Base-by-base conservation (phyloP, 345 rosid species). In the Camelina hispida region DNA sequence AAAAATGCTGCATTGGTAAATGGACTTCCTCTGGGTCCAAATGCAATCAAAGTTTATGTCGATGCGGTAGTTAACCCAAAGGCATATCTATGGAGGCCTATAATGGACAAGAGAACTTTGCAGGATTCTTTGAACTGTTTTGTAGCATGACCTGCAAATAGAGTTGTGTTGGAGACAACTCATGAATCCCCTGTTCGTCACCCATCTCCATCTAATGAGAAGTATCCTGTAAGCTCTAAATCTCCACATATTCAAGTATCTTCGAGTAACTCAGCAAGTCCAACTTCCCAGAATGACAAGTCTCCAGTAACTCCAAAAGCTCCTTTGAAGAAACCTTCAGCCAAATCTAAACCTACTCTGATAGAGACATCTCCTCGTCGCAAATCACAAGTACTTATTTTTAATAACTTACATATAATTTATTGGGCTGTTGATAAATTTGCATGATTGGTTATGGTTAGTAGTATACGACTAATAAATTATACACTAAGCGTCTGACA, bases 31-130 rank as follows among this genome's bases (percentile, higher is more conserved):
- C 10, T 64, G 0, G 55, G 42, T 46, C 42, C 68, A 28, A 64
- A 25, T 47, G 54, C 55, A n/a, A 2, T 25, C 0, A 46, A 64
- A 46, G 25, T 46, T 2, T 63, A 2, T 65, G 42, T 64, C 16
- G 69, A 64, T 30, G 10, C 0, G 5, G 56, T 47, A 1, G 0
- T 47, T 16, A 47, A 47, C 10, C 28, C 16, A 1, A 15, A 17
- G 0, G 6, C 71, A 66, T 66, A 4, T 9, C 5, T 66, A 66
- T 66, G 71, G 71, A 52, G 60, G 35, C 71, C 9, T 51, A 51
- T 37, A 30, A 0, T 15, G 2, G 61, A 56, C 16, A 56, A 28
- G 37, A 56, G 61, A 15, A 30, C 17, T 25, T 1, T 56, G 61
- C 4, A 58, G 66, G 17, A 61, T 6, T 40, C 17, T 18, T 18